Percentiles rank a stretch among this genome's conserved stretches.
Conservation (phyloP, 2,329 filamentous ascomycete species). For the Epichloe bromicola region DNA sequence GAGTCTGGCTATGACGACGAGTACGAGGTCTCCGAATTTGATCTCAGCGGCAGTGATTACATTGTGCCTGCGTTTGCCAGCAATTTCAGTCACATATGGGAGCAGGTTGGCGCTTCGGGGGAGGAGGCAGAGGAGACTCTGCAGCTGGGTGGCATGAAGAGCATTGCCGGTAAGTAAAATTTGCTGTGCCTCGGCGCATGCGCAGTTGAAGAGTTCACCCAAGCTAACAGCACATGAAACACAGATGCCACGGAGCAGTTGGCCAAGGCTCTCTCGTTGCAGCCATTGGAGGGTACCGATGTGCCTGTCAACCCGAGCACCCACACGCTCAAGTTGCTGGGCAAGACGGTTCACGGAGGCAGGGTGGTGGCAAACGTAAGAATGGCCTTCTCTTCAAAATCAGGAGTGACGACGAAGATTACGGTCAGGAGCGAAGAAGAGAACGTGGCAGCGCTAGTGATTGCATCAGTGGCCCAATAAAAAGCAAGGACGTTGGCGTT, state of each 20-base stretch:
- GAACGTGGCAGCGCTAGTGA: constrained; percentile 70
- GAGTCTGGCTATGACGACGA: constrained; percentile 92
- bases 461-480: constrained; percentile 67
- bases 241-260: constrained; percentile 87
- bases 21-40: constrained; percentile 90
- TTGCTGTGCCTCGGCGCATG: not conserved
- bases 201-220: not conserved
- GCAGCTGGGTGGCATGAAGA: constrained; percentile 77
- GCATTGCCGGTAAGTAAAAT: constrained; percentile 63
- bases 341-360: constrained; percentile 86
- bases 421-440: constrained; percentile 86
- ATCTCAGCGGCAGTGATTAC: constrained; percentile 85
- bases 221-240: constrained; percentile 12
- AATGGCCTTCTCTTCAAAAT: constrained; percentile 90
- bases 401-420: constrained; percentile 92
- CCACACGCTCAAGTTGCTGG: constrained; percentile 89
- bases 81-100: constrained; percentile 93
- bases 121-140: constrained; percentile 87
- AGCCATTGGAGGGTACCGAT: constrained; percentile 89
- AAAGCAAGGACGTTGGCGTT: constrained; percentile 20
- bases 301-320: constrained; percentile 78
- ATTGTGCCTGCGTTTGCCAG: constrained; percentile 86
- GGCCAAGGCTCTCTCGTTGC: constrained; percentile 72
- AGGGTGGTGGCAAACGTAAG: constrained; percentile 76
- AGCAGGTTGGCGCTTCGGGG: constrained; percentile 76